Percentiles rank a stretch among this genome's conserved stretches.
These are phyloP conservation scores for Mycena galopus DNA, from an alignment of 768 basidiomycete species.

Conservation along the genomic window DNA sequence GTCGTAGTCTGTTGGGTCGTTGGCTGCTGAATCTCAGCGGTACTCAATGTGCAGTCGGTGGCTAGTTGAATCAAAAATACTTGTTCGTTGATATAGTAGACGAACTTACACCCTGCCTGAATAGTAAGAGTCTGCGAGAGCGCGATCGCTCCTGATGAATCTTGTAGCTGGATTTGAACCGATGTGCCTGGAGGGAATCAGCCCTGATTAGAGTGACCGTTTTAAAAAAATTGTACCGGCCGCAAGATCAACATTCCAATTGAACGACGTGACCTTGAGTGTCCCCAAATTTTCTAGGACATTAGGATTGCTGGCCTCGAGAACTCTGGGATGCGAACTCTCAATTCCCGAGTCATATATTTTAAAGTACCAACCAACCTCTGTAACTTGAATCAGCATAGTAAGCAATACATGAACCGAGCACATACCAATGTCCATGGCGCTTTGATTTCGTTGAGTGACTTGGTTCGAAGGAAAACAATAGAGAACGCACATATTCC, in stretches of 20 bases:
- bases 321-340: background rate
- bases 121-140: slow-evolving; percentile 7
- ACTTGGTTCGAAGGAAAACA: background rate
- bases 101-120: slow-evolving; percentile 12
- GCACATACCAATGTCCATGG: slow-evolving; percentile 31
- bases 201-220: background rate
- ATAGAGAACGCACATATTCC: slow-evolving; percentile 11
- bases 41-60: slow-evolving; percentile 9
- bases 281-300: slow-evolving; percentile 25
- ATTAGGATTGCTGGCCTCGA: slow-evolving; percentile 5
- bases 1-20: background rate
- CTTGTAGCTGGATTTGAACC: slow-evolving; percentile 9
- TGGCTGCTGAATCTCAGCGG: background rate
- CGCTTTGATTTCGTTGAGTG: slow-evolving; percentile 1
- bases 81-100: background rate
- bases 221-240: background rate
- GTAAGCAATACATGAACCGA: background rate
- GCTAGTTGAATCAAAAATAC: background rate
- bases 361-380: background rate
- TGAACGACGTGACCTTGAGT: slow-evolving; percentile 19
- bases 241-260: slow-evolving; percentile 28
- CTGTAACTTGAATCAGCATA: background rate
- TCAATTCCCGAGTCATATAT: background rate
- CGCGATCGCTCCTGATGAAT: slow-evolving; percentile 17
- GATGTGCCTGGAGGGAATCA: slow-evolving; percentile 4